phyloP scores from a whole-genome alignment of 345 rosid species.

The Euphorbia peplus region DNA sequence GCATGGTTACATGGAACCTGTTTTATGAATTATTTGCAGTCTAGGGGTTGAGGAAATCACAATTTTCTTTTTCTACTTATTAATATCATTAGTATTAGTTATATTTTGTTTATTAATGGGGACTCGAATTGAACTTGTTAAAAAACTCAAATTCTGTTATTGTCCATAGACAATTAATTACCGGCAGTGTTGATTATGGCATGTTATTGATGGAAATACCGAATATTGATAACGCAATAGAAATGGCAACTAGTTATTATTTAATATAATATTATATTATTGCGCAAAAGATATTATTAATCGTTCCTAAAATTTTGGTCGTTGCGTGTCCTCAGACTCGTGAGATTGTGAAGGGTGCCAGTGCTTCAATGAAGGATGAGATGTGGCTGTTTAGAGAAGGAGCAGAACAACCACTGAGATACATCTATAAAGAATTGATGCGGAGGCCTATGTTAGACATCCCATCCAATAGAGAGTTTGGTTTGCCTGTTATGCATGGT shows the following conservation, averaged over 20 bases:
- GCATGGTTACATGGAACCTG: not conserved
- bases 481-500: slow-evolving; percentile 23
- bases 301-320: slow-evolving; percentile 16
- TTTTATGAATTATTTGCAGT: slow-evolving; percentile 2
- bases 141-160: not conserved
- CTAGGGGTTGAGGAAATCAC: not conserved
- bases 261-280: slow-evolving; percentile 4
- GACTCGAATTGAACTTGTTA: not conserved
- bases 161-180: not conserved
- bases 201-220: not conserved
- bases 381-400: slow-evolving; percentile 50
- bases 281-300: not conserved
- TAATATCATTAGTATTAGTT: not conserved
- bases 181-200: not conserved
- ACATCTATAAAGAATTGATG: slow-evolving; percentile 31
- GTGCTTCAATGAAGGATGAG: slow-evolving; percentile 38
- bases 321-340: slow-evolving; percentile 47
- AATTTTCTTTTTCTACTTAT: not conserved
- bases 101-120: no score
- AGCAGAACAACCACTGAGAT: slow-evolving; percentile 32
- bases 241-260: not conserved
- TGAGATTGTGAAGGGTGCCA: slow-evolving; percentile 64
- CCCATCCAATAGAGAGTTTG: slow-evolving; percentile 38
- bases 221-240: slow-evolving; percentile 8
- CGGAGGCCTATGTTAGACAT: slow-evolving; percentile 12